Evolutionary conservation across 495 filamentous ascomycete genomes (phyloP).

Genomic region (Penicillium flavigenum): DNA sequence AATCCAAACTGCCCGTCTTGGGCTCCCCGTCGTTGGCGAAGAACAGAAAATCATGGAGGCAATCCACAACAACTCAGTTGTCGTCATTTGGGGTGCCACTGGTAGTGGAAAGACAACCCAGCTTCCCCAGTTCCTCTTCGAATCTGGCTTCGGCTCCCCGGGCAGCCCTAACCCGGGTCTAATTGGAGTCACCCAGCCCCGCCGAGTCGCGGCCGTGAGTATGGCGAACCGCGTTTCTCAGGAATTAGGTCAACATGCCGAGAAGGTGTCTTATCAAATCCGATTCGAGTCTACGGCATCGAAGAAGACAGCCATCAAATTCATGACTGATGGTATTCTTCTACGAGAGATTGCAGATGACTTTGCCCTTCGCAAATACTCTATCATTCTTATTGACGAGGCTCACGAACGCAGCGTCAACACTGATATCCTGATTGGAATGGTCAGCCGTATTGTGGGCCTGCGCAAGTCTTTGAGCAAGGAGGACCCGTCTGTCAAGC

Average conservation of each 20-base stretch:
- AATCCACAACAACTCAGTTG: constrained; percentile 79
- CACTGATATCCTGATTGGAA: constrained; percentile 94
- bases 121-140: constrained; percentile 91
- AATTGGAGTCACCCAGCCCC: constrained; percentile 92
- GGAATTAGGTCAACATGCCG: constrained; percentile 68
- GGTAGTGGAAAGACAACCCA: constrained; percentile 98
- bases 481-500: constrained; percentile 63
- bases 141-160: constrained; percentile 84
- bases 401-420: constrained; percentile 97
- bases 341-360: constrained; percentile 89
- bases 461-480: constrained; percentile 63
- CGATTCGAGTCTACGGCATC: constrained; percentile 84
- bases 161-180: constrained; percentile 79
- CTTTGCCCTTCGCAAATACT: constrained; percentile 89
- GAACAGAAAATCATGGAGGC: constrained; percentile 99
- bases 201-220: constrained; percentile 88
- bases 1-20: constrained; percentile 74
- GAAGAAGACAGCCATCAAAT: constrained; percentile 91
- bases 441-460: constrained; percentile 90
- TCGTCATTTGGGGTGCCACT: constrained; percentile 93
- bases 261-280: constrained; percentile 88
- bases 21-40: constrained; percentile 86
- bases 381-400: constrained; percentile 91
- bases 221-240: constrained; percentile 90
- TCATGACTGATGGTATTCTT: constrained; percentile 98